phyloP scores from a whole-genome alignment of 352 stramenopile species.

The Globisporangium nodosum region DNA sequence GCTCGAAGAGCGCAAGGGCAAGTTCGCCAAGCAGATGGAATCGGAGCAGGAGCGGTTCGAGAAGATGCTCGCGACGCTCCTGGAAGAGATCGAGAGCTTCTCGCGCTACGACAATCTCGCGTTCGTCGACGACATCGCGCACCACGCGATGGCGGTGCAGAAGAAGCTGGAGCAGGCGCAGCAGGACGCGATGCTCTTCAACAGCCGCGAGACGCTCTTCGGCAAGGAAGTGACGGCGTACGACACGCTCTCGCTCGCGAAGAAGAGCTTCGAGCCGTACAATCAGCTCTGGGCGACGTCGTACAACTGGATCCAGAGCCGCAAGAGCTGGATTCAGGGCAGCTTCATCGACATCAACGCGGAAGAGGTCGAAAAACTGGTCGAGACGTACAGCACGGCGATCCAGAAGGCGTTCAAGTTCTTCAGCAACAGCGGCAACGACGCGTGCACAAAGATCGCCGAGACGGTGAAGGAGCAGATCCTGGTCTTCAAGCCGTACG shows the following conservation, averaged over 20 bases:
- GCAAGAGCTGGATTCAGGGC: constrained; percentile 90
- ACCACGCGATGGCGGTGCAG: constrained; percentile 83
- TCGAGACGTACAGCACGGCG: constrained; percentile 75
- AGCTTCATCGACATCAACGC: constrained; percentile 90
- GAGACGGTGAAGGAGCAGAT: constrained; percentile 91
- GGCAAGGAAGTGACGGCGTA: constrained; percentile 89
- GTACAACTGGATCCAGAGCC: constrained; percentile 89
- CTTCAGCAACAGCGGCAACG: constrained; percentile 87
- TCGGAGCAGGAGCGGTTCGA: constrained; percentile 92
- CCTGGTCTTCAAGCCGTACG: constrained; percentile 89
- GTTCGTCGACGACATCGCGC: constrained; percentile 84
- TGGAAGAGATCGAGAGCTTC: constrained; percentile 89
- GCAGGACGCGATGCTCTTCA: constrained; percentile 90
- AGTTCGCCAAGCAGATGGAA: constrained; percentile 92
- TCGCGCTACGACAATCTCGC: constrained; percentile 83
- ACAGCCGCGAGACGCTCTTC: constrained; percentile 90
- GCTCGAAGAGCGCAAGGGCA: constrained; percentile 77
- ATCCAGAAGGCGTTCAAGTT: constrained; percentile 92
- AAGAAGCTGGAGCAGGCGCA: constrained; percentile 86
- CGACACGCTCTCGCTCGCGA: constrained; percentile 69
- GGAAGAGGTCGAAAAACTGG: constrained; percentile 89
- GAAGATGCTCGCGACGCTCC: constrained; percentile 69
- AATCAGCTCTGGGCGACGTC: constrained; percentile 89
- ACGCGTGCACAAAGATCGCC: constrained; percentile 86
- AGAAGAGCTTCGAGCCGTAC: constrained; percentile 95